phyloP scores from a whole-genome alignment of 2,329 filamentous ascomycete species.

The Talaromyces sp. region DNA sequence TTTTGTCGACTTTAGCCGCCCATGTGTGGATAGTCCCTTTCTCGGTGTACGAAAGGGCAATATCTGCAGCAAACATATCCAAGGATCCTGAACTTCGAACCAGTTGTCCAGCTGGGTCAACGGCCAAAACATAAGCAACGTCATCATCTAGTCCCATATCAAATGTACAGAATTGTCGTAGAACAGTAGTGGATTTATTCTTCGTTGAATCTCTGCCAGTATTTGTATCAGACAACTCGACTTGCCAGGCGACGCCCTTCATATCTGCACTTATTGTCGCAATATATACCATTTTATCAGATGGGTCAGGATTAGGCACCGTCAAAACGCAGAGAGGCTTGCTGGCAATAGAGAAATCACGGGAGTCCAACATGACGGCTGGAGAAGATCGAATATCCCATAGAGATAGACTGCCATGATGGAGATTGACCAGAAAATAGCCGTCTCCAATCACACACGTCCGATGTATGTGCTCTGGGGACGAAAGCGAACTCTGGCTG shows the following conservation, averaged over 20 bases:
- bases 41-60: conserved; percentile 77
- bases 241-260: conserved; percentile 75
- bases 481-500: conserved; percentile 63
- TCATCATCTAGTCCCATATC: conserved; percentile 54
- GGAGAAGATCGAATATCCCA: conserved; percentile 68
- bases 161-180: conserved; percentile 67
- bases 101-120: conserved; percentile 75
- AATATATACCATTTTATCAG: conserved; percentile 59
- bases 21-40: conserved; percentile 73
- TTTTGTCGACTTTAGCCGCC: conserved; percentile 68
- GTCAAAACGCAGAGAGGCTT: conserved; percentile 76
- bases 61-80: conserved; percentile 78
- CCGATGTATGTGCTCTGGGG: conserved; percentile 68
- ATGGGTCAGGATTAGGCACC: conserved; percentile 56
- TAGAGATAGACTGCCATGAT: conserved; percentile 63
- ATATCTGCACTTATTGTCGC: conserved; percentile 78
- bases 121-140: conserved; percentile 62
- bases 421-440: conserved; percentile 73
- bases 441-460: conserved; percentile 74
- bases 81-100: conserved; percentile 70
- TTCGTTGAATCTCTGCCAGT: conserved; percentile 21
- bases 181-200: conserved; percentile 35
- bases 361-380: conserved; percentile 56
- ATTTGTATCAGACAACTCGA: conserved; percentile 51
- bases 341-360: conserved; percentile 56